Evolutionary conservation across 108 stramenopile species (phyloP).

Genomic region (Nitzschia inconspicua): DNA sequence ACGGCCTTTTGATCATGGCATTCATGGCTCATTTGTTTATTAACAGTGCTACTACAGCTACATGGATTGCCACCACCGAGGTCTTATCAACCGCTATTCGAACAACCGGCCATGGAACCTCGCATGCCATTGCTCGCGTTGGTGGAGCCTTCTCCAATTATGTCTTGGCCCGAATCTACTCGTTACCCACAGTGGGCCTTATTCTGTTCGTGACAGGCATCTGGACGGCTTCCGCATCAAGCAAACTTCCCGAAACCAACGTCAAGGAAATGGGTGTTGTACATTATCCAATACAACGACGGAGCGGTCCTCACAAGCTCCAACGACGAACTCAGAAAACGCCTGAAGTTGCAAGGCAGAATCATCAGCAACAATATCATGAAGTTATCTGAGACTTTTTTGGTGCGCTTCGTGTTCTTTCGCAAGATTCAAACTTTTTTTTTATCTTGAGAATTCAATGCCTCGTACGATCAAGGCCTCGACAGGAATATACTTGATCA

Average conservation of each 20-base stretch:
- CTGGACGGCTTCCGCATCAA: constrained; percentile 2
- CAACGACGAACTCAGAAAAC: too few species aligned
- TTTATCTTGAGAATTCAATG: too few species aligned
- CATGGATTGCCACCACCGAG: constrained; percentile 59
- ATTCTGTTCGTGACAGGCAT: constrained; percentile 13
- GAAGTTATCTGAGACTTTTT: too few species aligned
- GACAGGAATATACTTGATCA: too few species aligned
- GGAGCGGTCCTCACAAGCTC: too few species aligned
- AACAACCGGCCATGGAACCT: constrained; percentile 49
- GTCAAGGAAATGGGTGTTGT: constrained; percentile 23
- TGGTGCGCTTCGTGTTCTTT: too few species aligned
- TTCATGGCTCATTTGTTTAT: constrained; percentile 44
- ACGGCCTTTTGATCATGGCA: constrained; percentile 24
- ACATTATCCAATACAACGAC: neutral
- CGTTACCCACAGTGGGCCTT: constrained; percentile 18
- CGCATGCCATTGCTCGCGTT: constrained; percentile 45
- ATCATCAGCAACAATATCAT: too few species aligned
- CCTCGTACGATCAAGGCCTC: too few species aligned
- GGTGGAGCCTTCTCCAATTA: constrained; percentile 41
- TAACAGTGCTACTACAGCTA: constrained; percentile 35
- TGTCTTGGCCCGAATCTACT: constrained; percentile 17
- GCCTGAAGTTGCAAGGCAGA: too few species aligned
- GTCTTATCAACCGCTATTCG: constrained; percentile 53
- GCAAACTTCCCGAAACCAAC: constrained; percentile 33
- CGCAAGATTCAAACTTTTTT: too few species aligned